Evolutionary conservation across 2,329 filamentous ascomycete genomes (phyloP), one percentile per base, ranked within the genome.

Genomic region (Phyllosticta citrichinensis): DNA sequence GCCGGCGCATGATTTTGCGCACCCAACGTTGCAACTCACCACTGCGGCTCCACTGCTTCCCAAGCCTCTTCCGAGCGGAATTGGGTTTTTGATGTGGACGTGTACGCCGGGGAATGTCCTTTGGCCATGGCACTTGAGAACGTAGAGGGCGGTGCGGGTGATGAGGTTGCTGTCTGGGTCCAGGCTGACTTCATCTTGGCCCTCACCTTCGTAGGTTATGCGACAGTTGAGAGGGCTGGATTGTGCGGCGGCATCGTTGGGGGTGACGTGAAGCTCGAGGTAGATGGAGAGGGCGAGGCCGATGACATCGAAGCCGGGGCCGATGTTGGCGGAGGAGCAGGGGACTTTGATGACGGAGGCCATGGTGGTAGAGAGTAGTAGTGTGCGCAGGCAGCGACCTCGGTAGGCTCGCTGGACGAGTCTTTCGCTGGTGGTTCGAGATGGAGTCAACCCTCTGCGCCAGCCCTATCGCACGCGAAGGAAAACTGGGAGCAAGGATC

Each of bases 41-140:
- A 97, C 93, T 9, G 94, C 94, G 4, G 94, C 92, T 30, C 93
- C 94, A 0, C 92, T 97, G 52, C 91, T 96, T n/a, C 94, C 94
- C 66, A 99, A 79, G 10, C 94, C 94, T 62, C 94, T 84, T 58
- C 94, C 92, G 8, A 99, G 81, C 2, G 94, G 94, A 67, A 99
- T 97, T 1, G 91, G 91, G 77, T 97, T 97, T 76, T 88, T 87
- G 77, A 99, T 91, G 77, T 97, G 93, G 58, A 99, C 88, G 70
- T 91, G 88, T 6, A 93, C 97, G 76, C 90, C 75, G 50, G 94
- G 93, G 76, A 97, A 99, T 55, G 82, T 80, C 71, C 90, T 86
- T 75, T 93, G 86, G 70, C 87, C 85, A 77, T 97, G 89, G 79
- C 94, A 97, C 75, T 92, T 84, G 65, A 99, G 83, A 63, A 99